Percentiles rank a stretch among this genome's conserved stretches.
phyloP scores from a whole-genome alignment of 2,329 filamentous ascomycete species.

The Didymosphaeria variabile region DNA sequence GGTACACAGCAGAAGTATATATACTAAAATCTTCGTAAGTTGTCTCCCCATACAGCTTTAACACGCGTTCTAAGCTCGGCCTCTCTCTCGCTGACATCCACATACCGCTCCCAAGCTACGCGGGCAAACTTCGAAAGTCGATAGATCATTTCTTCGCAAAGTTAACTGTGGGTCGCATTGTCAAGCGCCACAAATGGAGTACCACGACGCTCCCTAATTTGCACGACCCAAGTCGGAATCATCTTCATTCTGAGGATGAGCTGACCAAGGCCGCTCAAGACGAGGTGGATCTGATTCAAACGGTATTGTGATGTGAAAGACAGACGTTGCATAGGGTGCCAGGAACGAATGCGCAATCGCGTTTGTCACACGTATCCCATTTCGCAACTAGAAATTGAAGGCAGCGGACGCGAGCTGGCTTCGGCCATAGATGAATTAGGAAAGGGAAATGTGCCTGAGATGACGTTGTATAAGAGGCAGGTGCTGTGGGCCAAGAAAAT shows the following conservation, averaged over 20 bases:
- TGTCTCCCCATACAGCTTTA: constrained; percentile 68
- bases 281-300: constrained; percentile 55
- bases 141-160: constrained; percentile 71
- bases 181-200: constrained; percentile 65
- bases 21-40: constrained; percentile 62
- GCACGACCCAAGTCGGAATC: constrained; percentile 54
- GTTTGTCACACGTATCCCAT: constrained; percentile 69
- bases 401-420: constrained; percentile 62
- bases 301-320: constrained; percentile 63
- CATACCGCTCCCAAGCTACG: constrained; percentile 66
- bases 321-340: constrained; percentile 70
- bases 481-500: constrained; percentile 66
- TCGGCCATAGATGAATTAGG: constrained; percentile 68
- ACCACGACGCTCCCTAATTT: constrained; percentile 54
- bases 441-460: constrained; percentile 64
- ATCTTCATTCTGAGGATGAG: constrained; percentile 52
- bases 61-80: constrained; percentile 63
- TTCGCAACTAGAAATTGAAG: constrained; percentile 64
- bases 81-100: constrained; percentile 65
- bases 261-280: constrained; percentile 24
- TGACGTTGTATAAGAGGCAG: constrained; percentile 67
- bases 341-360: constrained; percentile 60
- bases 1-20: no score
- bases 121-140: constrained; percentile 62
- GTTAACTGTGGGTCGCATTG: constrained; percentile 62